These are phyloP conservation scores for Blastosporella zonata DNA, from an alignment of 1,284 basidiomycete species.

Conservation along the genomic window DNA sequence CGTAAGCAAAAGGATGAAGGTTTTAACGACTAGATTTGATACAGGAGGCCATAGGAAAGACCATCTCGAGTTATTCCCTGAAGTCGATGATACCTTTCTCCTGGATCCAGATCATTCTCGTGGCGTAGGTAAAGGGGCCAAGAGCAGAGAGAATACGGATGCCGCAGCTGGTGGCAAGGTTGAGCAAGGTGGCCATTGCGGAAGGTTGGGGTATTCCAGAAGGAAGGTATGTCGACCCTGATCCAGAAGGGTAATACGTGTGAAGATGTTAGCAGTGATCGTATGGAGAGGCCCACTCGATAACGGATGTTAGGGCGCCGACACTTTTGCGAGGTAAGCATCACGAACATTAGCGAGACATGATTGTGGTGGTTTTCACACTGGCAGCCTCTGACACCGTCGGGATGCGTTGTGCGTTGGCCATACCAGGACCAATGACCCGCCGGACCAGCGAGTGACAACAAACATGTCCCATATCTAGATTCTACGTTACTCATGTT, in stretches of 20 bases:
- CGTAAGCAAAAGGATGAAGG: constrained; percentile 40
- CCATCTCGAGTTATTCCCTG: constrained; percentile 33
- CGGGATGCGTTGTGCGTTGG: constrained; percentile 39
- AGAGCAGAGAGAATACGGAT: constrained; percentile 29
- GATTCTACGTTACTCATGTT: background rate
- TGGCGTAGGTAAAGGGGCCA: constrained; percentile 33
- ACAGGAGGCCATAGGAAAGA: too few species aligned
- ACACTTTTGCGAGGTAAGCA: constrained; percentile 22
- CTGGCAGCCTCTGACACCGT: constrained; percentile 36
- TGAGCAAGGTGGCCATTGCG: constrained; percentile 43
- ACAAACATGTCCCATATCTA: constrained; percentile 39
- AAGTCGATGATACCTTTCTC: constrained; percentile 38
- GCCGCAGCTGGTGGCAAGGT: constrained; percentile 34
- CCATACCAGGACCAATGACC: constrained; percentile 35
- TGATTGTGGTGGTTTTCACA: constrained; percentile 35
- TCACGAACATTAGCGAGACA: constrained; percentile 15
- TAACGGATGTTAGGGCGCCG: constrained; percentile 35
- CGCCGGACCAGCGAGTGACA: constrained; percentile 32
- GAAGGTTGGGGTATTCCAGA: constrained; percentile 39
- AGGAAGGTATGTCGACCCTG: constrained; percentile 37
- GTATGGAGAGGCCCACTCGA: constrained; percentile 22
- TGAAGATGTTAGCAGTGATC: background rate
- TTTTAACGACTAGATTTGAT: constrained; percentile 37
- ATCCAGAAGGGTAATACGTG: background rate
- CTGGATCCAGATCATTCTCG: constrained; percentile 40